Percentiles rank a stretch among this genome's conserved stretches.
phyloP scores from a whole-genome alignment of 495 filamentous ascomycete genomes.

The Daldinia concentrica region DNA sequence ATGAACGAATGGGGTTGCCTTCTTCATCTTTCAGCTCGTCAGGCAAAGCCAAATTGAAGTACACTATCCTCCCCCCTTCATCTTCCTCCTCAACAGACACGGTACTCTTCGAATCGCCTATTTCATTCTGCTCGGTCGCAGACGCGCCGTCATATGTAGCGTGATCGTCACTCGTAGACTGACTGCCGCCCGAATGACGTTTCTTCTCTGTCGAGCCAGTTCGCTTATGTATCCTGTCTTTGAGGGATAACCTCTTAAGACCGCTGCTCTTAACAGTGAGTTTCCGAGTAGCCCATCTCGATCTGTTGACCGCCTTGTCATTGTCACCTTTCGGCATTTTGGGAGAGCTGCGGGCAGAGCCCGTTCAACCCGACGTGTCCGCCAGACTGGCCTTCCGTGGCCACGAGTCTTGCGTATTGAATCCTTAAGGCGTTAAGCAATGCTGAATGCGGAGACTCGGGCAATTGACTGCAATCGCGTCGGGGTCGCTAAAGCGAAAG shows the following conservation, averaged over 20 bases:
- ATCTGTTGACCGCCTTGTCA: constrained; percentile 62
- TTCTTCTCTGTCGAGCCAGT: constrained; percentile 74
- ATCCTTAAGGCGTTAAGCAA: neutral
- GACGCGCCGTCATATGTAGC: constrained; percentile 50
- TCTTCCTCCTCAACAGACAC: constrained; percentile 44
- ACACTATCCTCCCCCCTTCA: constrained; percentile 60
- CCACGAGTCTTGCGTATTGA: constrained; percentile 36
- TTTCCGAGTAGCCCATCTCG: constrained; percentile 94
- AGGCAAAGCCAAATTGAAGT: constrained; percentile 88
- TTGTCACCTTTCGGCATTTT: constrained; percentile 61
- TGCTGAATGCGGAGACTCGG: constrained; percentile 12
- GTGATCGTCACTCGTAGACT: constrained; percentile 52
- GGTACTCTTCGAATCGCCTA: constrained; percentile 38
- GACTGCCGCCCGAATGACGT: constrained; percentile 66
- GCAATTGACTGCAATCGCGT: constrained; percentile 38
- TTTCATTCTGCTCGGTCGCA: constrained; percentile 45
- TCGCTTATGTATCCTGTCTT: constrained; percentile 76
- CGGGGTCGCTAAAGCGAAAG: constrained; percentile 28
- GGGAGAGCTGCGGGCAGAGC: constrained; percentile 58
- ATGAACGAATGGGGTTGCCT: constrained; percentile 73
- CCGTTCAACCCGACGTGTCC: constrained; percentile 57
- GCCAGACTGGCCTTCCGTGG: constrained; percentile 55
- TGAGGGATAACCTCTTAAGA: constrained; percentile 85
- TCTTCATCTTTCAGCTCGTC: constrained; percentile 83
- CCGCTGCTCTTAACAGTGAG: constrained; percentile 74